Evolutionary conservation across 2,329 filamentous ascomycete genomes (phyloP).

Genomic region (Biscogniauxia mediterranea): DNA sequence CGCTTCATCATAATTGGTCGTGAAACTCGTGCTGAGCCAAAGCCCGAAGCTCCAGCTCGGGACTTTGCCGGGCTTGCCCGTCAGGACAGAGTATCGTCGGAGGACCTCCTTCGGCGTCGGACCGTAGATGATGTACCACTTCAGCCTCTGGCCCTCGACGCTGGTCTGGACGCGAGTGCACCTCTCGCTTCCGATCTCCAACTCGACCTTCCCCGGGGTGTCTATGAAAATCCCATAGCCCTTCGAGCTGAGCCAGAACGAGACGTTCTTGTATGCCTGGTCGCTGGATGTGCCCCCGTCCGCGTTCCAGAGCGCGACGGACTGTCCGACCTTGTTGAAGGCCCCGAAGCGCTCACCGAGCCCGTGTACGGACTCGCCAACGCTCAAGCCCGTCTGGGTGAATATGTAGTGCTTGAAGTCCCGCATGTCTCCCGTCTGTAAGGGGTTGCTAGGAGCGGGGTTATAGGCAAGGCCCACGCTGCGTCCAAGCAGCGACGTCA

Average conservation of each 20-base stretch:
- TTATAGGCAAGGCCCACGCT: conserved; percentile 58
- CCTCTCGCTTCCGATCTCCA: conserved; percentile 74
- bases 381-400: conserved; percentile 52
- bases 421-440: conserved; percentile 53
- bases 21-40: conserved; percentile 76
- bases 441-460: conserved; percentile 50
- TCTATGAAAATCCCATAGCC: conserved; percentile 79
- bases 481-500: conserved; percentile 54
- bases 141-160: conserved; percentile 66
- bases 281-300: conserved; percentile 66
- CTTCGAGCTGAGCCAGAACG: conserved; percentile 68
- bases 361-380: conserved; percentile 69
- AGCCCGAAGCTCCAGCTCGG: conserved; percentile 75
- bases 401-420: conserved; percentile 56
- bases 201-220: conserved; percentile 64
- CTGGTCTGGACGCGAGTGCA: conserved; percentile 68
- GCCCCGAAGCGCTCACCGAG: conserved; percentile 75
- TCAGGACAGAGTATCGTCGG: conserved; percentile 64
- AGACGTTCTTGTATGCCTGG: conserved; percentile 71
- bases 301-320: conserved; percentile 62
- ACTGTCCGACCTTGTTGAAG: conserved; percentile 74
- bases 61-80: conserved; percentile 61
- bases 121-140: conserved; percentile 74
- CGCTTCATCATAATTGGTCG: conserved; percentile 68
- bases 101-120: conserved; percentile 70